Base-by-base conservation (phyloP, 2,329 filamentous ascomycete genomes). In the Teratosphaeria zuluensis region DNA sequence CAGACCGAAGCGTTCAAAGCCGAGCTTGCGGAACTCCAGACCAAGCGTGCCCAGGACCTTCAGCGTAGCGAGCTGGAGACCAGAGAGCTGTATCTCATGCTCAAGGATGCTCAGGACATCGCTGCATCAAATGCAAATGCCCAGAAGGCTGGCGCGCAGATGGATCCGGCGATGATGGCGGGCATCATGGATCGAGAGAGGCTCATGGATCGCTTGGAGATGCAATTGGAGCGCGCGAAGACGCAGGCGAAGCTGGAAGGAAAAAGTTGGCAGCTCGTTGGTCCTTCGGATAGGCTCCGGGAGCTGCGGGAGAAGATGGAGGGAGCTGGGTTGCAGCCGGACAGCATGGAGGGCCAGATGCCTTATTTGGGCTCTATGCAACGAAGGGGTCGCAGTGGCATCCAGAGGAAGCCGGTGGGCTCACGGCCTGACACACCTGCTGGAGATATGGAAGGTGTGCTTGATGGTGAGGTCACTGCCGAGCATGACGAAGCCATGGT, bases 181-280 rank as follows among this genome's bases (percentile, higher is more conserved):
- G 94, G 94, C 62, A 97, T 99, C 62, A 79, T 99, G 64, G 92
- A 97, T 72, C 88, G 94, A 30, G 90, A 96, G 69, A 86, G 83
- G 69, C 85, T 99, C 65, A 95, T 99, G 88, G 89, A 91, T 70
- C 87, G 92, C 56, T 81, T 99, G 59, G 92, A 96, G 74, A 95
- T 90, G 80, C 94, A 97, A 75, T 84, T 99, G 51, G 92, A 97
- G 77, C 82, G 94, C 63, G 92, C 96, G 64, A 97, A 97, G 82
- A 97, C 94, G 0, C 92, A 97, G 71, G 96, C 90, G 75, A 96
- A 96, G 75, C 84, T 99, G 33, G 94, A 97, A 74, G 94, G 94
- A 65, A 90, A 90, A 72, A 86, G 90, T 8, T 96, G 92, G 88
- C 89, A 95, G 62, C 78, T 82, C 56, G 81, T 88, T 63, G 90